A percentile compares a stretch with the other conserved stretches of the same genome.
These are phyloP conservation scores for Mortierella polycephala DNA, from an alignment of 371 early-diverging fungal species.

Conservation along the genomic window DNA sequence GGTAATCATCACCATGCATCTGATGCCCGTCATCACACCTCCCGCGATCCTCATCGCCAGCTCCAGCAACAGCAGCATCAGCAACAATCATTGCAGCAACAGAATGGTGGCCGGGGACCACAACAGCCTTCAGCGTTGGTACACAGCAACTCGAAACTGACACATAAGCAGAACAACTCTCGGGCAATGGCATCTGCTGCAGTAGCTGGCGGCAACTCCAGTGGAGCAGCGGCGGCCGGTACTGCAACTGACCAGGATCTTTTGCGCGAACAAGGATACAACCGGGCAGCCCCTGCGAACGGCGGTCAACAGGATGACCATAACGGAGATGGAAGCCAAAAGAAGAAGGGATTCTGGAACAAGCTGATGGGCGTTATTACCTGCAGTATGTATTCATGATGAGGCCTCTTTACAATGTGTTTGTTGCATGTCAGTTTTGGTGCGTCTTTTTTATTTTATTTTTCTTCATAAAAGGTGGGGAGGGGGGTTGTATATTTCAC, in stretches of 20 bases:
- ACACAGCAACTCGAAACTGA: conserved; percentile 46
- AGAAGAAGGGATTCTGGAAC: conserved; percentile 58
- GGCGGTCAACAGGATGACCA: conserved; percentile 36
- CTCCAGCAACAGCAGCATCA: conserved; percentile 24
- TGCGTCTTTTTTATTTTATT: background rate
- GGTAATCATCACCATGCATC: conserved; percentile 30
- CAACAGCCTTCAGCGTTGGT: conserved; percentile 52
- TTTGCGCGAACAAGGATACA: conserved; percentile 46
- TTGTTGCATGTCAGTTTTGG: background rate
- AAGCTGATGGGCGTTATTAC: conserved; percentile 58
- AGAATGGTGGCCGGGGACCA: conserved; percentile 24
- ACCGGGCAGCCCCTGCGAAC: conserved; percentile 40
- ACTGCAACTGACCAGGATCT: conserved; percentile 38
- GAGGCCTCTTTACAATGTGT: background rate
- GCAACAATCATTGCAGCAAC: conserved; percentile 22
- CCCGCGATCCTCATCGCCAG: conserved; percentile 35
- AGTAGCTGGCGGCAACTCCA: conserved; percentile 9
- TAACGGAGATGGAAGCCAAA: conserved; percentile 47
- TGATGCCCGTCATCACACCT: conserved; percentile 28
- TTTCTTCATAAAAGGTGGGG: background rate
- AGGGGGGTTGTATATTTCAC: background rate
- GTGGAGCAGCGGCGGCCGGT: conserved; percentile 1
- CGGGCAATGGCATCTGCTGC: conserved; percentile 15
- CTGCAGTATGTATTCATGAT: conserved; percentile 51
- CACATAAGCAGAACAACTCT: conserved; percentile 41